Evolutionary conservation across 345 rosid genomes (phyloP), one percentile per base, ranked within the genome.

Genomic region (Excoecaria cochinchinensis): DNA sequence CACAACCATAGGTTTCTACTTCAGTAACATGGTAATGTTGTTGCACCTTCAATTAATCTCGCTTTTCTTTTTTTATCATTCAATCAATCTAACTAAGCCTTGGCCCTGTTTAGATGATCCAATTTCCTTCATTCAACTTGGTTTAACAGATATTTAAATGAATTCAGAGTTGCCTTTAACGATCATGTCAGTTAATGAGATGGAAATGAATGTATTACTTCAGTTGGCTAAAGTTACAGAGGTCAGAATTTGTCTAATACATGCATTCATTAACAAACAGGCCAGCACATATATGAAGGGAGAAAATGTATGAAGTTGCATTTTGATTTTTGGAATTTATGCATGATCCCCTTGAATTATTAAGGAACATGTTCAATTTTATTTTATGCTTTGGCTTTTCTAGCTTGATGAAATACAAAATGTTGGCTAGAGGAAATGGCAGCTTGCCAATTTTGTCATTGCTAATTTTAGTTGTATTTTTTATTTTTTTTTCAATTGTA

Each of bases 1-100:
- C 86, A 95, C 99, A 46, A 95, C 99, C 74, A 88, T 88, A 77
- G 99, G 99, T 12, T 95, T 95, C 86, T 95, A 91, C 82, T 90
- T 92, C 86, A 92, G 92, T 75, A 91, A 90, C 84, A 76, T 92
- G 97, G 99, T 95, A 91, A 79, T 39, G 24, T 75, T 16, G 38
- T 70, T 69, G 19, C 56, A 72, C 70, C 53, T 52, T 71, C 3
- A 56, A 15, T 25, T 40, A 19, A 46, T 74, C 40, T 12, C 52
- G 1, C 38, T 61, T 15, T 62, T 52, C 66, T 42, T 17, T 40
- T 39, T 60, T 71, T 42, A 48, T 70, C 44, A 48, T 50, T 25
- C 16, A 22, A 6, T 68, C n/a, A 39, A 39, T 5, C 39, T 42
- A 36, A 47, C 1, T 36, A 62, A 36, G 25, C 13, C 25, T 42